Base-by-base conservation (phyloP, 345 rosid species). In the Syzygium jambos region DNA sequence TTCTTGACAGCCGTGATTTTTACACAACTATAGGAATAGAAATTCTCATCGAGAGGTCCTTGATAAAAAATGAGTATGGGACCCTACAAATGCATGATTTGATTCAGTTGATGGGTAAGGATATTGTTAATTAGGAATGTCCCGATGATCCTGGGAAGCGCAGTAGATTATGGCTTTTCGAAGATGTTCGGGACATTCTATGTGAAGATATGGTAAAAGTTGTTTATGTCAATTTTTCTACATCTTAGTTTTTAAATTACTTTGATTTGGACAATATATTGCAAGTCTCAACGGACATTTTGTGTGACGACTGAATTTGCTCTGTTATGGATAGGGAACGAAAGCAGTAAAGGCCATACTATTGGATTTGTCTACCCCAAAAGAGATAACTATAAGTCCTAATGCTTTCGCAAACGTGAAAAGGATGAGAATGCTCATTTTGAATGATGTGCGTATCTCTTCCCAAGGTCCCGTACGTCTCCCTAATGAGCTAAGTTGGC, bases 231-330 rank as follows among this genome's bases (percentile, higher is more conserved):
- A 0, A 4, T 23, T 57, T 57, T 57, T 3, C n/a, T 23, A 2
- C 1, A 5, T 57, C 6, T 57, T 14, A 2, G 9, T 63, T 55
- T 55, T 63, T n/a, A 7, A 0, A 0, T 15, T 3, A 29, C 21
- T 63, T 0, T 29, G 0, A 15, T 63, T 63, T 2, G 1, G 0
- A n/a, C 1, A 1, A 0, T 29, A 1, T 0, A 61, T n/a, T 6
- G 34, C 14, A 13, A n/a, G n/a, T 6, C 19, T 61, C 4, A 3
- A 29, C 0, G 5, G 19, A 15, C 14, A 29, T 63, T 29, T 63
- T 63, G 21, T 14, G 5, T 14, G 5, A 29, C 0, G 1, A 7
- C 9, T 63, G 0, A 63, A 29, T 15, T 63, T 63, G 21, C 21
- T 15, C 0, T 14, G 4, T n/a, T 29, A 63, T 63, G 21, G 5